phyloP scores from a whole-genome alignment of 371 early-diverging fungal genomes.

The Umbelopsis sp. region DNA sequence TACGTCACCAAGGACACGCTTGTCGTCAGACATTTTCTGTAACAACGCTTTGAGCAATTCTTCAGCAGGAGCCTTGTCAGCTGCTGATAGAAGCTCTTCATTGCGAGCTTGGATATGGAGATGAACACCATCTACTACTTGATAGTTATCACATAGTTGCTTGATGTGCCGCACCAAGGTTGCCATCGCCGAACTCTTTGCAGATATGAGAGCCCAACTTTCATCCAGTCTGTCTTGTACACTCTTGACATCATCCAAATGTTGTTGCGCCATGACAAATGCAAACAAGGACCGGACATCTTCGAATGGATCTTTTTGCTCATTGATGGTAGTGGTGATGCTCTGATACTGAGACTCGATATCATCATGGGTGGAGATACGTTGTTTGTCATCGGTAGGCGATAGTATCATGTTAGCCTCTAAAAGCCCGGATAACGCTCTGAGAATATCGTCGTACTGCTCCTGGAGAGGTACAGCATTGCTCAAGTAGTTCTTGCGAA shows the following conservation, averaged over 20 bases:
- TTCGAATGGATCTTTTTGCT: conserved; percentile 47
- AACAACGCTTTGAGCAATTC: neutral
- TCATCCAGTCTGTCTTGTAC: conserved; percentile 1
- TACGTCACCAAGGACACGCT: neutral
- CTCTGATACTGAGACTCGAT: conserved; percentile 20
- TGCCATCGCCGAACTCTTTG: neutral
- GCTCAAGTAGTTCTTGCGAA: conserved; percentile 44
- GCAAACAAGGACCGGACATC: conserved; percentile 43
- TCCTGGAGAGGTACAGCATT: conserved; percentile 29
- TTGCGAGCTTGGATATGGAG: neutral
- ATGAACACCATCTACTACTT: neutral
- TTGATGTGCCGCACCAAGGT: neutral
- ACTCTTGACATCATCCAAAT: conserved; percentile 22
- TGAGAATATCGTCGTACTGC: conserved; percentile 10
- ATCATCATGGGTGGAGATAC: neutral
- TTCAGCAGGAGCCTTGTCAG: neutral
- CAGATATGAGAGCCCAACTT: neutral
- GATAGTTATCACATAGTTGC: neutral
- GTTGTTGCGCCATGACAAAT: conserved; percentile 35
- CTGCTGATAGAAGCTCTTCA: neutral
- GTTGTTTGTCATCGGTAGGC: neutral
- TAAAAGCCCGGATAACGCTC: conserved; percentile 3
- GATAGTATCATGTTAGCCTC: neutral
- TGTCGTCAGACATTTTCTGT: neutral
- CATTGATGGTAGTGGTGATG: conserved; percentile 24